Evolutionary conservation across 768 basidiomycete genomes (phyloP), one percentile per base, ranked within the genome.

Genomic region (Kwoniella europaea): DNA sequence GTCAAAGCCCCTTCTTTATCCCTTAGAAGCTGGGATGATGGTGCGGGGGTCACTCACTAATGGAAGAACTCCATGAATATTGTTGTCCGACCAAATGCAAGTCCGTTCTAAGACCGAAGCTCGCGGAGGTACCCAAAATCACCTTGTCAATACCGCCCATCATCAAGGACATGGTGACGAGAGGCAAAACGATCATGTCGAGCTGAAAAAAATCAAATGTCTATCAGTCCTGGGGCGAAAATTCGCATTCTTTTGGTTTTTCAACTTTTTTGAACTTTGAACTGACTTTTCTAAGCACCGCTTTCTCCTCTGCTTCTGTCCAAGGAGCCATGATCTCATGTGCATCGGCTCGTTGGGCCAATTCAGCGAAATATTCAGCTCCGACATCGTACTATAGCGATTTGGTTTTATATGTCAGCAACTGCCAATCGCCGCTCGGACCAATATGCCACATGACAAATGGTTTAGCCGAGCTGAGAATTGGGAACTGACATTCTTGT

Each of bases 81-180:
- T 76, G 60, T 53, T 76, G 70, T 3, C 78, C 79, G 10, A 73
- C 70, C 3, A 81, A 63, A 27, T 74, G 20, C 9, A 77, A 67
- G 54, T 81, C 79, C 1, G 61, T 55, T 15, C 67, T 68, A 3
- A 81, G 50, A 24, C 74, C 74, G n/a, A 79, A 58, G 5, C 72
- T 71, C 12, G 79, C 79, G 3, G 79, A 75, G 3, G 73, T 74
- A 9, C 74, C 77, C 13, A 81, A 67, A 52, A 74, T 71, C 35
- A 75, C 74, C 67, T 81, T 79, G 73, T 77, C 78, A 54, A 74
- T 69, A 7, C 71, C 74, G 16, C 75, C 75, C 42, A 76, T 44
- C 12, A 70, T 24, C 10, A 74, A 52, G 22, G 71, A 66, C 10
- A 76, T 52, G n/a, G 69, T 65, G 10, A 66, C 43, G 15, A 77